Percentiles rank a stretch among this genome's conserved stretches.
Evolutionary conservation across 805 yeast species (phyloP).

Genomic region (Candida nanaspora): DNA sequence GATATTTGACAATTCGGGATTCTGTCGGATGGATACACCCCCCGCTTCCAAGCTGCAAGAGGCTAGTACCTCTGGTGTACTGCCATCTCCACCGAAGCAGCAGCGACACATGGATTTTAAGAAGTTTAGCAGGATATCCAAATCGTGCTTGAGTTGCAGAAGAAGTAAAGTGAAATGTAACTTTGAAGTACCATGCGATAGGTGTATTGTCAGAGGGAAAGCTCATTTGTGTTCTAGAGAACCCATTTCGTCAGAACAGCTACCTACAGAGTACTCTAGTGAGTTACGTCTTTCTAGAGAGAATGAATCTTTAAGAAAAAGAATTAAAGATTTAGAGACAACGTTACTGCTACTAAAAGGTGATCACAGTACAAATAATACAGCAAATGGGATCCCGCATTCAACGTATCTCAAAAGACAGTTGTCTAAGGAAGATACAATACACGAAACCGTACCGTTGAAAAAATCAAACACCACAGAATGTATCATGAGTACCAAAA

Average conservation of each 20-base stretch:
- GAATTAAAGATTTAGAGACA: conserved; percentile 18
- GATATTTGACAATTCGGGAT: too few species aligned
- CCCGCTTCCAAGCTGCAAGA: too few species aligned
- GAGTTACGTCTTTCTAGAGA: conserved; percentile 17
- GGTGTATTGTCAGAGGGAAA: conserved; percentile 29
- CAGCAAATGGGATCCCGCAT: background rate
- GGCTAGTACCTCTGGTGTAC: too few species aligned
- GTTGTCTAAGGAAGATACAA: too few species aligned
- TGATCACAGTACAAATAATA: background rate
- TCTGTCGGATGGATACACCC: too few species aligned
- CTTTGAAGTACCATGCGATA: conserved; percentile 38
- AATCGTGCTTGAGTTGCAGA: conserved; percentile 40
- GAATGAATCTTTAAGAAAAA: conserved; percentile 19
- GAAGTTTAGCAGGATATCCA: too few species aligned
- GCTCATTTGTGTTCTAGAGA: conserved; percentile 26
- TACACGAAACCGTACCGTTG: too few species aligned
- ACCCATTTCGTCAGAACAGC: conserved; percentile 25
- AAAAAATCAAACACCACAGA: too few species aligned
- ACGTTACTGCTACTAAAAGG: conserved; percentile 1
- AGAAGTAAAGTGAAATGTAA: conserved; percentile 42
- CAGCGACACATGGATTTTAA: too few species aligned
- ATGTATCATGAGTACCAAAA: too few species aligned
- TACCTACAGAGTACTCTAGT: conserved; percentile 15
- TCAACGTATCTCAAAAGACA: background rate
- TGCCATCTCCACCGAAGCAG: too few species aligned